Conservation (phyloP, 108 stramenopile species). For the Tribonema minus region DNA sequence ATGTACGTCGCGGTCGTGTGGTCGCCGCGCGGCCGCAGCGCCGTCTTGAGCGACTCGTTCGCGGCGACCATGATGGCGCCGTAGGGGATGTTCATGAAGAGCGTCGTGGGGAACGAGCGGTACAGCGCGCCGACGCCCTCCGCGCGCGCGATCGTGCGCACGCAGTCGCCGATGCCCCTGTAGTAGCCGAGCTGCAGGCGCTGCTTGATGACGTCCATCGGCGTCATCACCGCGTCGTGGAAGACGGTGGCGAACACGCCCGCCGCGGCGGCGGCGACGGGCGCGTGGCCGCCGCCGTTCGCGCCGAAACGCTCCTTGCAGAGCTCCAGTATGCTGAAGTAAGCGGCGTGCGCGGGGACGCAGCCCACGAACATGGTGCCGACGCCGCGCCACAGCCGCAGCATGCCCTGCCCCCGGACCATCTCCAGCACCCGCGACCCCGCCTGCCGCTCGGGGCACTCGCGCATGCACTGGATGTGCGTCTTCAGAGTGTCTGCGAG, state of each 20-base stretch:
- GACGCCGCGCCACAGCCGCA: constrained; percentile 90
- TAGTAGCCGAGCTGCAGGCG: constrained; percentile 96
- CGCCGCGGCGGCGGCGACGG: constrained; percentile 61
- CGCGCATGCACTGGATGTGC: constrained; percentile 74
- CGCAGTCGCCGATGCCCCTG: constrained; percentile 64
- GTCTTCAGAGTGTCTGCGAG: constrained; percentile 98
- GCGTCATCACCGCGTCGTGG: constrained; percentile 93
- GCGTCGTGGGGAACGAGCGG: constrained; percentile 81
- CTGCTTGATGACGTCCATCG: constrained; percentile 98
- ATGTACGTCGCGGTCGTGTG: constrained; percentile 52
- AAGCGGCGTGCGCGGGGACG: constrained; percentile 94
- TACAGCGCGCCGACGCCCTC: constrained; percentile 81
- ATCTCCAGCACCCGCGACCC: constrained; percentile 5
- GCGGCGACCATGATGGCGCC: constrained; percentile 89
- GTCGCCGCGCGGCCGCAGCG: constrained; percentile 41
- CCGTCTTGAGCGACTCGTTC: constrained; percentile 75
- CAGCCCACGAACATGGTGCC: constrained; percentile 89
- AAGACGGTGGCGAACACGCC: constrained; percentile 79
- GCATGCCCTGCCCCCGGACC: constrained; percentile 50
- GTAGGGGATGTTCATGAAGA: constrained; percentile 94
- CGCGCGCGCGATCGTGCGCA: constrained; percentile 36
- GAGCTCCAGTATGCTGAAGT: constrained; percentile 86
- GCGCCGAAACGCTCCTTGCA: constrained; percentile 62
- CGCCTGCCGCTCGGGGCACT: constrained; percentile 34
- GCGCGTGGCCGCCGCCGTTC: constrained; percentile 33